Evolutionary conservation across 139 green algal species (phyloP).

Genomic region (Mychonastes homosphaera): DNA sequence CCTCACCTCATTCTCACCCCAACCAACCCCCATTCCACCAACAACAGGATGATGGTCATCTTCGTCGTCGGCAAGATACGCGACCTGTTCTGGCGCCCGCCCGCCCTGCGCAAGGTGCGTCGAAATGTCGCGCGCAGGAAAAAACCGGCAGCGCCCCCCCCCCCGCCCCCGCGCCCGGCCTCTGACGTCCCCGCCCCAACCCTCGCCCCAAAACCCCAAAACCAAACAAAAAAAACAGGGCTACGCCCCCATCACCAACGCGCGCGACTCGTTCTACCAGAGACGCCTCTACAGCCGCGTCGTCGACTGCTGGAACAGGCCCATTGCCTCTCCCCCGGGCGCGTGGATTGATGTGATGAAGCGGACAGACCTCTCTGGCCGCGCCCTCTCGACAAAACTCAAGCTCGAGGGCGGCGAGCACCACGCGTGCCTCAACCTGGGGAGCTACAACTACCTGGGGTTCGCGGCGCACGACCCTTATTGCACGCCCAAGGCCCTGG

Average conservation of each 20-base stretch:
- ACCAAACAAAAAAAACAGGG: too few species aligned
- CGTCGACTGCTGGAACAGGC: conserved; percentile 90
- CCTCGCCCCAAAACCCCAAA: too few species aligned
- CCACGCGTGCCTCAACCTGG: conserved; percentile 81
- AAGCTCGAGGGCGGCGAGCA: background rate
- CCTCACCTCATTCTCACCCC: too few species aligned
- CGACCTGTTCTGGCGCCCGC: conserved; percentile 53
- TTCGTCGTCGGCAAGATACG: conserved; percentile 72
- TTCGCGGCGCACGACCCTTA: conserved; percentile 88
- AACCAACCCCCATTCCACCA: too few species aligned
- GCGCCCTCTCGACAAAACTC: conserved; percentile 27
- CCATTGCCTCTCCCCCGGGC: conserved; percentile 78
- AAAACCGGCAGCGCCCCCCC: background rate
- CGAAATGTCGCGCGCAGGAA: background rate
- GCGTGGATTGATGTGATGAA: conserved; percentile 88
- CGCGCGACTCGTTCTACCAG: conserved; percentile 94
- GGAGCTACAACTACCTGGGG: conserved; percentile 98
- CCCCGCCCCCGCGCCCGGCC: background rate
- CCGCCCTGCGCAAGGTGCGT: conserved; percentile 20
- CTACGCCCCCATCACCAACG: conserved; percentile 76
- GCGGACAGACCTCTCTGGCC: conserved; percentile 39
- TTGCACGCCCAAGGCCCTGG: conserved; percentile 81
- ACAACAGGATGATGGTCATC: conserved; percentile 50
- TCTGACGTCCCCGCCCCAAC: background rate
- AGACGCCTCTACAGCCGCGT: conserved; percentile 83